Base-by-base conservation (phyloP, 2,329 filamentous ascomycete genomes). In the Fusarium sarcochroum region DNA sequence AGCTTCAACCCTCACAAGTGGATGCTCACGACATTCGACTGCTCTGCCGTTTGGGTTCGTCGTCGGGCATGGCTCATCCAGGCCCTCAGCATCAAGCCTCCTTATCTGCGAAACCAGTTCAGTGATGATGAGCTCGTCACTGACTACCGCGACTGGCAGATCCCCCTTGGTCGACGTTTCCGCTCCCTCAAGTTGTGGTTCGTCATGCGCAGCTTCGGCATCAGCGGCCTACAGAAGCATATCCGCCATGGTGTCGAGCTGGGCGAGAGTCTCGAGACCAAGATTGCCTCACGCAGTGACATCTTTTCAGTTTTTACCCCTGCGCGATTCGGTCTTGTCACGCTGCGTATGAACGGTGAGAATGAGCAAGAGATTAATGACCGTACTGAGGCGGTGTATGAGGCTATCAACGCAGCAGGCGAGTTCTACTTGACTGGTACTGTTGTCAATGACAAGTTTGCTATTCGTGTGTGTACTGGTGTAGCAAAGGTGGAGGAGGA, bases 1-100 rank as follows among this genome's bases (percentile, higher is more conserved):
- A 91, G 97, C 80, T 89, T 95, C 83, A 98, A 98, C 83, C 92
- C 97, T 87, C 94, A 98, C 85, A 98, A 98, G 83, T 98, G 95
- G 95, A 85, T 98, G 47, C 89, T 98, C 18, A 94, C 93, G 58
- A 97, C 97, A 80, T 98, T 98, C 75, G 95, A 98, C 78, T 87
- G 85, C 73, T 93, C 91, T 55, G 91, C 91, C 69, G 86, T 97
- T 45, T 98, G 89, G 80, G 89, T 98, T 48, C 90, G 90, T 66
- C 86, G 90, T 73, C 88, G 94, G 17, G 82, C 84, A 55, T 90
- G 94, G 80, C 87, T 98, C n/a, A 93, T 91, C 42, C 86, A 90
- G 64, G 92, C 94, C 1, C 86, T 97, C 41, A 90, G 88, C 75
- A 91, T 96, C 76, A 91, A 91, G 17, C 93, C 93, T 0, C 86